Evolutionary conservation across 2,329 filamentous ascomycete species (phyloP).

Genomic region (Trichoderma guizhouense): DNA sequence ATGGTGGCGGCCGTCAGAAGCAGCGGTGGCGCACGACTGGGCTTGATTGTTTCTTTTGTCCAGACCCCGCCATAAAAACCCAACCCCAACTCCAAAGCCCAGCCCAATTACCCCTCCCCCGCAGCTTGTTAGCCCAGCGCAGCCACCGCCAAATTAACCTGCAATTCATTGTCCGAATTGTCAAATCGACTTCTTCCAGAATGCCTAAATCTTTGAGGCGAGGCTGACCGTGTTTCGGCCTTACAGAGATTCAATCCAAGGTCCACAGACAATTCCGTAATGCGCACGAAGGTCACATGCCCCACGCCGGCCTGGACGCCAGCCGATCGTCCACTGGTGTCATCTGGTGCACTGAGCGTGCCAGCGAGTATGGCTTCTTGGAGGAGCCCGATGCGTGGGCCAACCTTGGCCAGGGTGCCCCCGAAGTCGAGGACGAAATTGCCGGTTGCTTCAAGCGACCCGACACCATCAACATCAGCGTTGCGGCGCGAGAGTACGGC

Average conservation of each 20-base stretch:
- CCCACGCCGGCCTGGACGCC: slow-evolving; percentile 86
- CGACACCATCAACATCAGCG: slow-evolving; percentile 70
- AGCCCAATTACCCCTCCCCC: slow-evolving; percentile 17
- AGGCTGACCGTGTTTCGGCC: slow-evolving; percentile 19
- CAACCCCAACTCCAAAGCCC: slow-evolving; percentile 1
- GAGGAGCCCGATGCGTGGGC: slow-evolving; percentile 84
- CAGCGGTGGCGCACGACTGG: slow-evolving; percentile 9
- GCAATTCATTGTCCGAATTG: background rate
- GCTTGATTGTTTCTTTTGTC: slow-evolving; percentile 8
- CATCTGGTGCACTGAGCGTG: slow-evolving; percentile 87
- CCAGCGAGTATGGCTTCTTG: slow-evolving; percentile 81
- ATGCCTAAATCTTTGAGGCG: background rate
- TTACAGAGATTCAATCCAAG: slow-evolving; percentile 72
- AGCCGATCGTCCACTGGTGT: slow-evolving; percentile 88
- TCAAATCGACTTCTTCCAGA: background rate
- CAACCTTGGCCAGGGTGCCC: slow-evolving; percentile 90
- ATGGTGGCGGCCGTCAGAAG: background rate
- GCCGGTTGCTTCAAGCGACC: slow-evolving; percentile 84
- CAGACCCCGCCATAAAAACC: slow-evolving; percentile 6
- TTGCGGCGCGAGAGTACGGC: slow-evolving; percentile 82
- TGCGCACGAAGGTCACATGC: slow-evolving; percentile 85
- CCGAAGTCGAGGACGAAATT: slow-evolving; percentile 91
- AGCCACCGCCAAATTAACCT: background rate
- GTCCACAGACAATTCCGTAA: slow-evolving; percentile 86
- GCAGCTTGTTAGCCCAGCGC: slow-evolving; percentile 11